phyloP scores from a whole-genome alignment of 2,329 filamentous ascomycete species.

The Aciculosporium take region DNA sequence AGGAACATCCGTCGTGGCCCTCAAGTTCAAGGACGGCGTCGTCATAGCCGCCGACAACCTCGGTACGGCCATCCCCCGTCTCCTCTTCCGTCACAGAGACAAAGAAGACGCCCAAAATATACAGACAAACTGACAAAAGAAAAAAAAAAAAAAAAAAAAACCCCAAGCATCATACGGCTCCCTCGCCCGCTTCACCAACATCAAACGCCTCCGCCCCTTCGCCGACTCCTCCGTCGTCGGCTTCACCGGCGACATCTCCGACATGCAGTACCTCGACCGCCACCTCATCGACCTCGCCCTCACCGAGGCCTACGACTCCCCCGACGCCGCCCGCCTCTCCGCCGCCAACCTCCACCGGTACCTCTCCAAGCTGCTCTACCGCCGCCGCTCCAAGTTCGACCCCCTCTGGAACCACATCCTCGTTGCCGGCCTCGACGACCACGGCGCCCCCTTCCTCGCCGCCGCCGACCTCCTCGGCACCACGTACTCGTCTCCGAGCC shows the following conservation, averaged over 20 bases:
- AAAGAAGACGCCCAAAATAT: no score
- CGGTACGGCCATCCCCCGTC: constrained; percentile 36
- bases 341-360: constrained; percentile 95
- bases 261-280: constrained; percentile 98
- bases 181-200: constrained; percentile 87
- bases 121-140: not conserved
- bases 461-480: constrained; percentile 86
- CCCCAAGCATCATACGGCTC: constrained; percentile 83
- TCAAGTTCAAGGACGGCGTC: constrained; percentile 94
- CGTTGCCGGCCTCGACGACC: constrained; percentile 73
- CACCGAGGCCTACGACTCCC: constrained; percentile 64
- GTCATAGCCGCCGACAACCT: constrained; percentile 96
- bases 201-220: constrained; percentile 87
- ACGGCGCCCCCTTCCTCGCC: constrained; percentile 74
- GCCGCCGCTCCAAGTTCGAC: constrained; percentile 87
- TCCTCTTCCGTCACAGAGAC: not conserved
- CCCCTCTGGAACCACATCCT: constrained; percentile 94
- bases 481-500: constrained; percentile 72
- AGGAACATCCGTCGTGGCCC: constrained; percentile 83
- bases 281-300: constrained; percentile 77
- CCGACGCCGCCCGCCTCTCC: constrained; percentile 43
- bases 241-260: constrained; percentile 91
- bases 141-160: not conserved
- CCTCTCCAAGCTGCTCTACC: constrained; percentile 89
- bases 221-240: constrained; percentile 73